Evolutionary conservation across 345 rosid genomes (phyloP), one percentile per base, ranked within the genome.

Genomic region (Melastoma malabathricum): DNA sequence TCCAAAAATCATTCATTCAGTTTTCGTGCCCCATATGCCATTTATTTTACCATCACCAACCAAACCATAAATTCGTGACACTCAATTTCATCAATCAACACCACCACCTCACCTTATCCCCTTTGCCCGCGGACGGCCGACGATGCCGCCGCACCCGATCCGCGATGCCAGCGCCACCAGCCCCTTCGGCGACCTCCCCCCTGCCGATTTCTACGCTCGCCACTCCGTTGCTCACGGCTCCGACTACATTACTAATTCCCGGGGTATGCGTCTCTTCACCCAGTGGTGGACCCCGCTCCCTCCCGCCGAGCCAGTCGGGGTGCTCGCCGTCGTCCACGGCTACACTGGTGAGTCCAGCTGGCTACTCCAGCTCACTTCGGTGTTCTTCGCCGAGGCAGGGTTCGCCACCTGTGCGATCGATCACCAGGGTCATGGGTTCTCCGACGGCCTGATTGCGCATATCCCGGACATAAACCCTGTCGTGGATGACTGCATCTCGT

Each of bases 391-490:
- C 31, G 52, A 81, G 54, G 73, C 79, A 0, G 97, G 98, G 0
- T 87, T 81, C 64, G 75, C 71, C 58, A 72, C 82, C 18, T 92
- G 97, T 51, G 93, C 95, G 2, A 76, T 92, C 52, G 98, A 87
- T 66, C 98, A 92, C 71, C 97, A 84, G 61, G 98, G 98, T 59
- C 98, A 92, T 64, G 98, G 98, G 56, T 75, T 74, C 80, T 92
- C 97, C 15, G 95, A 84, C 14, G 96, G 94, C 13, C 72, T 90
- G 41, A 43, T 48, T 8, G 65, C 75, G 38, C 96, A 92, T 54
- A 75, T 87, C 22, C 98, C 98, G 0, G 81, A 79, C 63, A 50
- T 92, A 52, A 60, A 79, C 63, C 88, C 79, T 27, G 77, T 92
- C 10, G 76, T 92, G 13, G 90, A 81, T 47, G 98, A 92, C 61